A percentile compares a stretch with the other conserved stretches of the same genome.
Evolutionary conservation across 2,329 filamentous ascomycete species (phyloP).

Genomic region (Cyclaneusma minus): DNA sequence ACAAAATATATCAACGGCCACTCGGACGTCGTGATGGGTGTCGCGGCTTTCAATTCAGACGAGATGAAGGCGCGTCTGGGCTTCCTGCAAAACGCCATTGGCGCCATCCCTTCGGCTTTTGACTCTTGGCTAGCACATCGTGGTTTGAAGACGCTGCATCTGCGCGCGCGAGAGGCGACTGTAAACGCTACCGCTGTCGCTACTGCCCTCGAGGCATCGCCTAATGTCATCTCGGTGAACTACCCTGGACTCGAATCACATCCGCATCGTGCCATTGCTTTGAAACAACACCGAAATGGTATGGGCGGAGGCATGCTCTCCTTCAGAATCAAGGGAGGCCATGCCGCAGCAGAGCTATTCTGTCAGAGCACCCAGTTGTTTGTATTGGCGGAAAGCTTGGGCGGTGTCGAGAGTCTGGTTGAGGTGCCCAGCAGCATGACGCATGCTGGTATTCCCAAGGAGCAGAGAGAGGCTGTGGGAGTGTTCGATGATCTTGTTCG

Average conservation of each 20-base stretch:
- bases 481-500: constrained; percentile 91
- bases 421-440: constrained; percentile 96
- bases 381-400: constrained; percentile 82
- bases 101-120: constrained; percentile 85
- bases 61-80: constrained; percentile 60
- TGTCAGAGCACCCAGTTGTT: constrained; percentile 83
- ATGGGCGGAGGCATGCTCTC: constrained; percentile 96
- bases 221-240: constrained; percentile 79
- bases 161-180: constrained; percentile 74
- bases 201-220: constrained; percentile 58
- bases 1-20: constrained; percentile 99
- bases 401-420: constrained; percentile 80
- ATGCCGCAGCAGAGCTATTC: constrained; percentile 77
- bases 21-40: constrained; percentile 92
- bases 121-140: constrained; percentile 97
- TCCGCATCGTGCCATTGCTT: constrained; percentile 68
- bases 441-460: constrained; percentile 83
- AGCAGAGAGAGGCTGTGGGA: constrained; percentile 79
- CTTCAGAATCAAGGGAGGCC: constrained; percentile 82
- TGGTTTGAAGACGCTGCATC: constrained; percentile 89
- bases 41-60: constrained; percentile 85
- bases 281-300: constrained; percentile 83
- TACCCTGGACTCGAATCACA: constrained; percentile 87
- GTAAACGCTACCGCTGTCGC: constrained; percentile 70
- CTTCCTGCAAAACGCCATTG: constrained; percentile 96